Evolutionary conservation across 805 yeast genomes (phyloP), one percentile per base, ranked within the genome.

Genomic region (Ogataea neopini): DNA sequence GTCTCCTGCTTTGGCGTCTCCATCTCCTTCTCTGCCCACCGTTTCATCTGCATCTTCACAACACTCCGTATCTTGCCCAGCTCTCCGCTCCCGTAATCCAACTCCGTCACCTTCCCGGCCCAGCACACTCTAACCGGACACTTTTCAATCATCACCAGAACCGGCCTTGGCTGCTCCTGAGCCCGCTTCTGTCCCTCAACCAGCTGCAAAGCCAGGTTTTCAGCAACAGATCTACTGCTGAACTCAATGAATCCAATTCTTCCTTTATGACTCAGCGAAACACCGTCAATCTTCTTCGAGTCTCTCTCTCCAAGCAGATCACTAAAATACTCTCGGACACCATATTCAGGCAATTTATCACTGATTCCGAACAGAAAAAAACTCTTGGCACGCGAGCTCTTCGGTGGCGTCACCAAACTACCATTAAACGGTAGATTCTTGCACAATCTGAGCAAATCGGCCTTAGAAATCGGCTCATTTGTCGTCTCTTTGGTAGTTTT

Each of bases 301-400:
- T 48, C 42, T 9, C 45, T 42, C 18, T 51, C 54, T 2, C 51
- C 43, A 25, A 53, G 13, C 29, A 62, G 62, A 20, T 67, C 60
- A 30, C 69, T 69, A 46, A 84, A 80, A 51, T 63, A 72, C 6
- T 79, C 79, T 14, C 78, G 61, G 13, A 89, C 69, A 44, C 69
- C 67, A 63, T 81, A 83, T 56, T 84, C 88, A 0, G 95, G 84
- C 6, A 84, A 60, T 13, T 81, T 80, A 3, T 80, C 78, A 49
- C 77, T 83, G 15, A 88, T 71, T 1, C 96, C 96, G 66, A 83
- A 87, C 15, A 90, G 60, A 61, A 90, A 89, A 44, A 89, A 76
- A 0, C 90, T 76, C 44, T 72, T 75, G n/a, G 79, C 58, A 15
- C 34, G 34, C 17, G 34, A n/a, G 14, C 34, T 30, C 28, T 66